A percentile compares a stretch with the other conserved stretches of the same genome.
phyloP scores from a whole-genome alignment of 805 yeast genomes.

The Kodamaea kaohsiungensis region DNA sequence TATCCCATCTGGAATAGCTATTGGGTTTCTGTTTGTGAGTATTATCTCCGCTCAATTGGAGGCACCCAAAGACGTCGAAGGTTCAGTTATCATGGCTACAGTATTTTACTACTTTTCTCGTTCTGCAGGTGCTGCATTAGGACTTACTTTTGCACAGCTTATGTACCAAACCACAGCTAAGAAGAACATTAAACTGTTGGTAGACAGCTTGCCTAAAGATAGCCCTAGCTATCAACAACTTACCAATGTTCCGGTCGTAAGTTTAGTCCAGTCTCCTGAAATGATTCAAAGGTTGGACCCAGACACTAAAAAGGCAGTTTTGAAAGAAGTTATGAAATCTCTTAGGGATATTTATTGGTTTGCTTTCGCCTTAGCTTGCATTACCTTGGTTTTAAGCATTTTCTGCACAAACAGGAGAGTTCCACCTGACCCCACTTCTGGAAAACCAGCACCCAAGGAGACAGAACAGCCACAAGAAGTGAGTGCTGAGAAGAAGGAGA shows the following conservation, averaged over 20 bases:
- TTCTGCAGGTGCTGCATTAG: slow-evolving; percentile 33
- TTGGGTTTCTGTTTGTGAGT: slow-evolving; percentile 46
- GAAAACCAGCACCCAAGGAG: neutral
- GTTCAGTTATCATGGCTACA: slow-evolving; percentile 50
- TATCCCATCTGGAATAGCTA: slow-evolving; percentile 47
- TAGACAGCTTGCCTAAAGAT: neutral
- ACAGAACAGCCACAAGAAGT: neutral
- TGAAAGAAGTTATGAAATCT: slow-evolving; percentile 34
- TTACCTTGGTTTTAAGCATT: slow-evolving; percentile 30
- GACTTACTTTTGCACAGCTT: slow-evolving; percentile 32
- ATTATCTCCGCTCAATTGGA: slow-evolving; percentile 47
- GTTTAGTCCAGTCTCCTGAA: slow-evolving; percentile 27
- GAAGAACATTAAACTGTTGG: slow-evolving; percentile 18
- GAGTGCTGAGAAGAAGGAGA: neutral
- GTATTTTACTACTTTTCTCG: slow-evolving; percentile 42
- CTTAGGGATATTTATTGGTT: slow-evolving; percentile 35
- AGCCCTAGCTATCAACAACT: slow-evolving; percentile 7
- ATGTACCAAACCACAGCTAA: slow-evolving; percentile 24
- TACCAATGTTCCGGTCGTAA: slow-evolving; percentile 14
- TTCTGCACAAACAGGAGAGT: slow-evolving; percentile 43
- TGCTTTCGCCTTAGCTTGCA: slow-evolving; percentile 35
- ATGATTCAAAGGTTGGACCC: slow-evolving; percentile 17
- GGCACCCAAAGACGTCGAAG: slow-evolving; percentile 50
- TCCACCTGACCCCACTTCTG: slow-evolving; percentile 28
- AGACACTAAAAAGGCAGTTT: slow-evolving; percentile 19